Evolutionary conservation across 371 early-diverging fungal genomes (phyloP), one percentile per base, ranked within the genome.

Genomic region (Smittium culicis): DNA sequence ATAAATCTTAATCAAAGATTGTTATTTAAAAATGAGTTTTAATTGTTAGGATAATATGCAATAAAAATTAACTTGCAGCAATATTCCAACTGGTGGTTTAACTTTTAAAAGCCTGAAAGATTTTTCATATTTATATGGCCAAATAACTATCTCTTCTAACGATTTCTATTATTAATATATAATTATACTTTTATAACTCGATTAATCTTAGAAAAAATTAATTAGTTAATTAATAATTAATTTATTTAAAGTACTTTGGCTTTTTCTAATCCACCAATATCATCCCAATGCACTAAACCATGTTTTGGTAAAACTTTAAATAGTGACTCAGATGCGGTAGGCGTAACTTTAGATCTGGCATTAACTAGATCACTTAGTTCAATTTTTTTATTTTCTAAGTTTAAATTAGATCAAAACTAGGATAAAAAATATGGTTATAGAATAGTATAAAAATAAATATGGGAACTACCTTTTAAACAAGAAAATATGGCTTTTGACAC

Each of bases 1-100:
- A 73, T 74, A 62, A 72, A 70, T 45, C 45, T 45, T 45, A 11
- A 11, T 20, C 45, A 45, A 11, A 45, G 5, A 45, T 45, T 45
- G 5, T 45, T 5, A 5, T 45, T 45, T 45, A 45, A 45, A 45
- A 11, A 45, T 45, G 45, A 20, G 20, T 45, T 45, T n/a, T n/a
- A n/a, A n/a, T n/a, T n/a, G n/a, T n/a, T n/a, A n/a, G 20, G 20
- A 45, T 45, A 57, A 57, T 16, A 5, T 20, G 3, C 5, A 57
- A n/a, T 20, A 16, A 57, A 57, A 57, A 27, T 16, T 20, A n/a
- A 20, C 11, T 11, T 57, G 35, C 35, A 64, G 25, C 3, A 64
- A 35, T 5, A 64, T 54, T 29, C 65, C 65, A 25, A 5, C 27
- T 5, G 62, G 62, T 20, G 62, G 62, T 35, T 62, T 62, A 3